Base-by-base conservation (phyloP, 495 filamentous ascomycete species). In the Tetracladium setigerum region DNA sequence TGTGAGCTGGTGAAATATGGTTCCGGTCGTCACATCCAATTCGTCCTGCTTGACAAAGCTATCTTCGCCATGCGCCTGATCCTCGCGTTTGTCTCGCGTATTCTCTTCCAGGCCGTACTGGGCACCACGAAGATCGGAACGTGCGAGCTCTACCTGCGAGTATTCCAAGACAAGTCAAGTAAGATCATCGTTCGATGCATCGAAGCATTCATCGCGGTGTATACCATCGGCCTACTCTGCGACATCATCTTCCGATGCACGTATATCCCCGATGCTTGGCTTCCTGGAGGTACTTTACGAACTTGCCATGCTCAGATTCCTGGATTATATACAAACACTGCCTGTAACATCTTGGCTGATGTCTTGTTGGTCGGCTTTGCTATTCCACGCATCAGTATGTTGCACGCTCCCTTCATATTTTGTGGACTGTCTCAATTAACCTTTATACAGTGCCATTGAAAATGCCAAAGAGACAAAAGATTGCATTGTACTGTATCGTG, bases 311-410 rank as follows among this genome's bases (percentile, higher is more conserved):
- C 3, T 22, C 5, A 14, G 22, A 30, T 16, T 27, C 36, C 36
- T 11, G n/a, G 5, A 2, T 15, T 27, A 2, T 18, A 24, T 39
- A 31, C 42, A 3, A 18, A n/a, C 8, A 31, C 41, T 18, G 36
- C 39, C 7, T 41, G 13, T 9, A 49, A 49, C 30, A 42, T 54
- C 11, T 15, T 46, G 3, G 42, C 30, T 1, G 52, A 54, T 49
- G 17, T 54, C 6, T 2, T 36, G 6, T 31, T 54, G 18, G 37
- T 54, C 46, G 31, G 30, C 2, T 54, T 50, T 34, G 52, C 50
- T 2, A 31, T 54, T 11, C 52, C 52, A 30, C 17, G 46, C 31
- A 16, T 54, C 18, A 2, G 52, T 54, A 42, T 31, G 46, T 50
- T 5, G n/a, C n/a, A n/a, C n/a, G n/a, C n/a, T 33, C 22, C 8